phyloP scores from a whole-genome alignment of 352 stramenopile species.

The Peronospora destructor region DNA sequence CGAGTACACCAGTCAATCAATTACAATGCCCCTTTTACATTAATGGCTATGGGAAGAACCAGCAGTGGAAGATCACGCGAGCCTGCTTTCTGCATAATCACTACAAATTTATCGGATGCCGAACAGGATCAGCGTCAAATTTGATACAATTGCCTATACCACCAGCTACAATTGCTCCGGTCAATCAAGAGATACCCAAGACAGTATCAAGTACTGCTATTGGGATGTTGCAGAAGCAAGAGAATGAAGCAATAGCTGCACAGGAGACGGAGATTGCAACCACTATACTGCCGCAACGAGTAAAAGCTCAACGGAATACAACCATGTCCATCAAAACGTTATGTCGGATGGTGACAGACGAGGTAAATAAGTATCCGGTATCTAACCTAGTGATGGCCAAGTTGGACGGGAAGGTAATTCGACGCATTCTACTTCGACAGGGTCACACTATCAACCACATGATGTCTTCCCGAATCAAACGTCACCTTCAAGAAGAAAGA shows the following conservation, averaged over 20 bases:
- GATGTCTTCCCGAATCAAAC: conserved; percentile 78
- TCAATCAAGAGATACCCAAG: neutral
- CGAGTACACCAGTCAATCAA: conserved; percentile 36
- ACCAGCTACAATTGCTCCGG: conserved; percentile 7
- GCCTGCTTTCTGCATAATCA: conserved; percentile 77
- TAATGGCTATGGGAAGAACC: conserved; percentile 65
- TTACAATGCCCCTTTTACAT: conserved; percentile 76
- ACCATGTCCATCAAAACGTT: conserved; percentile 74
- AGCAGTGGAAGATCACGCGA: conserved; percentile 66
- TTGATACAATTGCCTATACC: neutral
- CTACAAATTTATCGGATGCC: conserved; percentile 79
- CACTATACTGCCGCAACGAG: conserved; percentile 2
- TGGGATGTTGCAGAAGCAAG: neutral
- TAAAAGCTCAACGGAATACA: conserved; percentile 58
- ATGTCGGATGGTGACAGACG: conserved; percentile 65
- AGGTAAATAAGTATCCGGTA: conserved; percentile 55
- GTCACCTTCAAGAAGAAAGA: conserved; percentile 55
- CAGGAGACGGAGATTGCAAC: neutral
- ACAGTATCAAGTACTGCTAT: neutral
- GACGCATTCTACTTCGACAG: conserved; percentile 56
- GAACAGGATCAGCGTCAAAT: conserved; percentile 12
- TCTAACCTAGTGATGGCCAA: conserved; percentile 55
- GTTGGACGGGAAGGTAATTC: conserved; percentile 69
- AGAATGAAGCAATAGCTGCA: neutral
- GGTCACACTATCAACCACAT: conserved; percentile 79